These are phyloP conservation scores for Odontarrhena argentea DNA, from an alignment of 345 rosid species.

Conservation along the genomic window DNA sequence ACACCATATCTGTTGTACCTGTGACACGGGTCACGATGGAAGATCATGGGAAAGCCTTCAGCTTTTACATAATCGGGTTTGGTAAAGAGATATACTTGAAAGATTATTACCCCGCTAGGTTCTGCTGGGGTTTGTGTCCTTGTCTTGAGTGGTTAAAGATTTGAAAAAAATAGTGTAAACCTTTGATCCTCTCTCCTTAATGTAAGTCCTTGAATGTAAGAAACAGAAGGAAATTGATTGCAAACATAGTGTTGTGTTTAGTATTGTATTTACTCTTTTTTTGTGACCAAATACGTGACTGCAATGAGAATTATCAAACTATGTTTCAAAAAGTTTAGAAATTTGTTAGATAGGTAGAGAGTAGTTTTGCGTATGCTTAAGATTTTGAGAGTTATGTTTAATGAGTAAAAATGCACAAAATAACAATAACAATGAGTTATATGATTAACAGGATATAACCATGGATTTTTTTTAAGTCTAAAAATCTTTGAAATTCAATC, in stretches of 20 bases:
- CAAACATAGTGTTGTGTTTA: background rate
- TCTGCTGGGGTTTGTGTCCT: slow-evolving; percentile 96
- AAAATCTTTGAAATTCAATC: too few species aligned
- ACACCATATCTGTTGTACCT: slow-evolving; percentile 82
- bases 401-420: too few species aligned
- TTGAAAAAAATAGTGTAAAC: slow-evolving; percentile 30
- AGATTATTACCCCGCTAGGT: slow-evolving; percentile 86
- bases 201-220: slow-evolving; percentile 5
- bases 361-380: too few species aligned
- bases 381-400: too few species aligned
- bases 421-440: too few species aligned
- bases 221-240: background rate
- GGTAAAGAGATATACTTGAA: slow-evolving; percentile 85
- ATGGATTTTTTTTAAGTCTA: too few species aligned
- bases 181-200: slow-evolving; percentile 9
- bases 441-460: too few species aligned
- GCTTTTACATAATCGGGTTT: slow-evolving; percentile 83
- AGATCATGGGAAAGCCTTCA: slow-evolving; percentile 69
- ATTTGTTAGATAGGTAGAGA: too few species aligned
- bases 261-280: too few species aligned
- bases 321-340: too few species aligned
- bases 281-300: too few species aligned
- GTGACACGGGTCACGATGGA: slow-evolving; percentile 88
- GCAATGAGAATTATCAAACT: too few species aligned
- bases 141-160: slow-evolving; percentile 88